Base-by-base conservation (phyloP, 1,139 yeast species). In the Nakaseomyces nivariensis region DNA sequence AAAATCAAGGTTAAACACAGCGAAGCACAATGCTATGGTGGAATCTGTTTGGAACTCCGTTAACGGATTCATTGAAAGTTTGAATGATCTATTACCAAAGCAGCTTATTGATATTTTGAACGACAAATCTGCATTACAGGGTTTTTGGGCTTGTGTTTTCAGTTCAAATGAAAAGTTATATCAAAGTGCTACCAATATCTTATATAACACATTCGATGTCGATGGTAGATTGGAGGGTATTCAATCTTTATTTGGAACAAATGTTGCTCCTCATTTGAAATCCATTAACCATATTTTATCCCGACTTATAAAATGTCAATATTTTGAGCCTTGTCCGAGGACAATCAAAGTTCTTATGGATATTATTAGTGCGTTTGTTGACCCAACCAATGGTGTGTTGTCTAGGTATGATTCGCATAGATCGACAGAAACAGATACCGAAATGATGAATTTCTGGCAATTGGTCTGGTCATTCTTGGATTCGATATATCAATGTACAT, bases 201-300 rank as follows among this genome's bases (percentile, higher is more conserved):
- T 89, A 5, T 83, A 85, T 58, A 92, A 86, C 58, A 80, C 87
- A 0, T 85, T 79, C 64, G 95, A 88, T 60, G 90, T 75, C 62
- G 85, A 73, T 58, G 94, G 78, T 40, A 74, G 90, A 56, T 70
- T 79, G 47, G 95, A 85, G 62, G 89, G 90, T 33, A 73, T 87
- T 29, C 78, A 74, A 48, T 75, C 75, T 4, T 62, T 82, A 32
- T 66, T 89, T 33, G 67, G 67, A 11, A 61, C 68, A 11, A 72
- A 78, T 54, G 57, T 74, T 7, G 62, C 71, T 4, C 58, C 63
- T n/a, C 76, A 79, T 40, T 63, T 82, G 22, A 58, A 54, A 32
- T 80, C 82, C 1, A 75, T 80, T 49, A 73, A 72, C 48, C 64
- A 65, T 6, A 77, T 78, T 32, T 60, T 84, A 48, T 61, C 68